A percentile compares a stretch with the other conserved stretches of the same genome.
Conservation (phyloP, 2,329 filamentous ascomycete species). For the Neofusicoccum ribis region DNA sequence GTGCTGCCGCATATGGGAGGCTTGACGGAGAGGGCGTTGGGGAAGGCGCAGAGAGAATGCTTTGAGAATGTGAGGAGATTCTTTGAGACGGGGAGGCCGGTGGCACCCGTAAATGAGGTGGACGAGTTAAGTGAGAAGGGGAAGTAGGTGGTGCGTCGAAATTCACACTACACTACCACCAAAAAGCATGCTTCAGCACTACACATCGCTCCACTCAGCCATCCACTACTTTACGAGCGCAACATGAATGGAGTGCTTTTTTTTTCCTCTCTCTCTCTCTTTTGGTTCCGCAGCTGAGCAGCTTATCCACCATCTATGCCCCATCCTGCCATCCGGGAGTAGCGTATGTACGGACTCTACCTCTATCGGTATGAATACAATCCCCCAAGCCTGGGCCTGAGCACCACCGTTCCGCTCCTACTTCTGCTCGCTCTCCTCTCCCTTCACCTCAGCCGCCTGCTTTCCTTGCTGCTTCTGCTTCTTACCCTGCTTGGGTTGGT, state of each 20-base stretch:
- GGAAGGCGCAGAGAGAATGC: conserved; percentile 46
- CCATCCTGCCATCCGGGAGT: no score
- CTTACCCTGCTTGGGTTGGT: not conserved
- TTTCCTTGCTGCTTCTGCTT: not conserved
- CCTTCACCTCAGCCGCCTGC: not conserved
- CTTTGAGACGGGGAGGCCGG: conserved; percentile 41
- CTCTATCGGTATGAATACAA: no score
- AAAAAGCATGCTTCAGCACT: no score
- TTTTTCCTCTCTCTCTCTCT: no score
- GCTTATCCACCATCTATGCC: no score
- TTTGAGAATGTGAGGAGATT: conserved; percentile 49
- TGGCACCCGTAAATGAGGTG: conserved; percentile 39
- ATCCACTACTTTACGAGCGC: no score
- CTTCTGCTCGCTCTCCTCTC: not conserved
- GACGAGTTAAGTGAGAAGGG: not conserved
- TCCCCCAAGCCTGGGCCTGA: no score
- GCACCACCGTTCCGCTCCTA: not conserved
- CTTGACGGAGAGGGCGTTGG: conserved; percentile 44
- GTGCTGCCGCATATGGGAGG: conserved; percentile 45
- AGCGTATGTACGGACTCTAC: no score
- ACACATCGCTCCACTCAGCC: no score
- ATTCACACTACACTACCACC: no score
- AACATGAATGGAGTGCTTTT: not conserved
- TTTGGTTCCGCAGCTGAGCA: no score
- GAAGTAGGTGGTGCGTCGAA: no score